Base-by-base conservation (phyloP, 1,139 yeast genomes). In the Blastobotrys proliferans region DNA sequence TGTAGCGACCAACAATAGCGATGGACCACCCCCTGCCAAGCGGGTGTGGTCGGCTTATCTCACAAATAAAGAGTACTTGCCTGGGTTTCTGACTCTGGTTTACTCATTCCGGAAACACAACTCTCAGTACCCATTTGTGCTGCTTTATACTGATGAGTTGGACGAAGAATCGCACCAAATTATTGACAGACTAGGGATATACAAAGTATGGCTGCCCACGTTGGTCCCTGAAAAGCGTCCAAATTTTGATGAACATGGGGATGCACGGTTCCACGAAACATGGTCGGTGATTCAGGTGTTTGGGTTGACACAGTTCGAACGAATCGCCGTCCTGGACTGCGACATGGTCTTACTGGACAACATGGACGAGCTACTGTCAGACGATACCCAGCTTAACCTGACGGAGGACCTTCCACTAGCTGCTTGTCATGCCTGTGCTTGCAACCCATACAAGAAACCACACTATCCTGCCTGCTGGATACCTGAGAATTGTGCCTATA, bases 211-310 rank as follows among this genome's bases (percentile, higher is more conserved):
- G 40, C 67, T 76, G 16, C 65, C 67, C 17, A 63, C 68, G 44
- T 58, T 76, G 24, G 52, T 66, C n/a, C 43, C 43, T 10, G 17
- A 18, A 11, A 79, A 79, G 1, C 4, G 20, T 8, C 36, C 36
- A 3, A 54, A 61, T 3, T 58, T 56, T 51, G 73, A 73, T 40
- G 70, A 72, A 49, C 58, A 68, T 14, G 57, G 65, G 24, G 81
- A 76, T 50, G 64, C 70, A 4, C 61, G 81, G 29, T 76, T 76
- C 56, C 63, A 71, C 51, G 81, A 77, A 55, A 75, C 81, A 48
- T 77, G 81, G 80, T 67, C 79, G 26, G 77, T 77, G 56, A 55
- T 77, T 35, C 77, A 73, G 56, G 73, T 77, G 8, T 77, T 77
- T 52, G 64, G 69, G 17, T 60, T 77, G 43, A 51, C 57, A 11